Conservation (phyloP, 257 asterid genomes). For the Perilla frutescens region DNA sequence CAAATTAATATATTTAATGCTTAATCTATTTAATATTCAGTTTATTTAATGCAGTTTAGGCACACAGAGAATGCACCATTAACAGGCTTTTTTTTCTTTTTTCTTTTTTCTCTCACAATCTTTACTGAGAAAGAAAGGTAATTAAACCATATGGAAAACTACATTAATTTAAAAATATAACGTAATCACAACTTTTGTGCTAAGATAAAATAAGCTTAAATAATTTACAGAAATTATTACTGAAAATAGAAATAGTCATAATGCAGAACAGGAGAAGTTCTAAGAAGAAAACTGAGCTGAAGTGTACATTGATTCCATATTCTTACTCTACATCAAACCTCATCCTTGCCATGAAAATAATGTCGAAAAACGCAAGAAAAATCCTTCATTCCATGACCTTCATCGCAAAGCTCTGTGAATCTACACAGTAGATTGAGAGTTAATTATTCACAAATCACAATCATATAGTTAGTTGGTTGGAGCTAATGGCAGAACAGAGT, state of each 20-base stretch:
- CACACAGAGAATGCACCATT: too few relatives aligned
- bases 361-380: slow-evolving; percentile 90
- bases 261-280: neutral
- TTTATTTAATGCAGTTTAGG: too few relatives aligned
- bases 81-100: too few relatives aligned
- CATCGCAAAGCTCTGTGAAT: slow-evolving; percentile 68
- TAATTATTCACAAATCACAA: neutral
- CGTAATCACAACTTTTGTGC: neutral
- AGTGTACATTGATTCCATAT: neutral
- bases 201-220: neutral
- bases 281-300: neutral
- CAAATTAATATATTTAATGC: too few relatives aligned
- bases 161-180: too few relatives aligned
- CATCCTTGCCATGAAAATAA: slow-evolving; percentile 78
- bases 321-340: slow-evolving; percentile 30
- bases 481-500: neutral
- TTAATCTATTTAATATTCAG: too few relatives aligned
- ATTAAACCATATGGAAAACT: too few relatives aligned
- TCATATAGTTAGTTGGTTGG: neutral
- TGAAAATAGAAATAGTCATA: neutral
- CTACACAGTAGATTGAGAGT: slow-evolving; percentile 44
- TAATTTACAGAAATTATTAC: neutral
- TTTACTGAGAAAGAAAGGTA: too few relatives aligned
- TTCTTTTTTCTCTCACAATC: too few relatives aligned
- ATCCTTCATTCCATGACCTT: slow-evolving; percentile 66